Base-by-base conservation (phyloP, 2,329 filamentous ascomycete genomes). In the Talaromyces sp. region DNA sequence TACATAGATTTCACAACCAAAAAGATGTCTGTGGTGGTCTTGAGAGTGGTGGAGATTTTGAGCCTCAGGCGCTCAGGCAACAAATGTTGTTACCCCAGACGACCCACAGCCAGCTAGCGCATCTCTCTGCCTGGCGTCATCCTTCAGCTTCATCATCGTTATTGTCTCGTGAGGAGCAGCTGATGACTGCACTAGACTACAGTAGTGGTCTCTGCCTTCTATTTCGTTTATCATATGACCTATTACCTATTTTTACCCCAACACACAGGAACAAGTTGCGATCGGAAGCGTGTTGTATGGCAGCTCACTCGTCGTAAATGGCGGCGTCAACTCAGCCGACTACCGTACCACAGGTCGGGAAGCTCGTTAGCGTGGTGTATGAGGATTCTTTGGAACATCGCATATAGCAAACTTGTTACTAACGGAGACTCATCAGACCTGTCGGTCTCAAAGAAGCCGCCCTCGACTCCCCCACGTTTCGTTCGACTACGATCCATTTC, bases 391-490 rank as follows among this genome's bases (percentile, higher is more conserved):
- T 2, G n/a, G 12, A 16, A n/a, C 16, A 31, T 28, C 31, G 37
- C 31, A 18, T 37, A 42, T 39, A 7, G 3, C 2, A 9, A 5
- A 25, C 5, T 42, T 8, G 1, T 57, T 31, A 6, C 54, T 57
- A 57, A 57, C 42, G 23, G 11, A 7, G 16, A 46, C 2, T n/a
- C 12, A 12, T 39, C 48, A 87, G 85, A 63, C 92, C 95, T 50
- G 93, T 98, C 39, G 88, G 88, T 65, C 84, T 98, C 69, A 95
- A 93, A 79, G 95, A 99, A 84, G 95, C 95, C 58, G 90, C 92
- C 21, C 89, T 98, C 79, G 95, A 99, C 78, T 97, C 93, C 42
- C 95, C 95, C 28, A 96, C 93, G 39, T 98, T 98, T 76, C 91
- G 95, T 67, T 91, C 93, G 54, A 91, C 91, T 23, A 86, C 91